Evolutionary conservation across 2,329 filamentous ascomycete species (phyloP).

Genomic region (Drechslerella stenobrocha): DNA sequence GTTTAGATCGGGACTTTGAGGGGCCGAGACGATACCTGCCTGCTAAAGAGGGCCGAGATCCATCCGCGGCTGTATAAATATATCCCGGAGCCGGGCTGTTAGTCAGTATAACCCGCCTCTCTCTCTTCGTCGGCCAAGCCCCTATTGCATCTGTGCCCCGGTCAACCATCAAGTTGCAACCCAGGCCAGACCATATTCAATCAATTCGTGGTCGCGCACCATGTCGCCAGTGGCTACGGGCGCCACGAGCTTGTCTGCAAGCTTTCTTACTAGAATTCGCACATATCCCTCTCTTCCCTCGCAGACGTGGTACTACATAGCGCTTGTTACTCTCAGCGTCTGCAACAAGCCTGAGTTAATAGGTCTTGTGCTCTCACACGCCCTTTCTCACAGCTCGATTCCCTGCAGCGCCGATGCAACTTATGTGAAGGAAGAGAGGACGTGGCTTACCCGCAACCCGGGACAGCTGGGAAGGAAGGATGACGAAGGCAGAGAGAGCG

Average conservation of each 20-base stretch:
- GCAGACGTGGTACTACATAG: conserved; percentile 60
- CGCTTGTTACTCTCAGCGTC: conserved; percentile 58
- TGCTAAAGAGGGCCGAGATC: too few species aligned
- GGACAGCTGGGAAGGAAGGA: conserved; percentile 24
- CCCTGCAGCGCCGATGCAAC: conserved; percentile 55
- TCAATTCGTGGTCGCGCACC: not conserved
- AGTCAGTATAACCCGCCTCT: too few species aligned
- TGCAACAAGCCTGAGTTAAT: conserved; percentile 61
- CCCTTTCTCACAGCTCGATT: conserved; percentile 55
- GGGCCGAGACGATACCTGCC: too few species aligned
- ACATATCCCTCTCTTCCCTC: conserved; percentile 57
- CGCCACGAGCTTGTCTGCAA: conserved; percentile 53
- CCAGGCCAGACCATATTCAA: too few species aligned
- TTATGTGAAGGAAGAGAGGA: conserved; percentile 50
- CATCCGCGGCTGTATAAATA: too few species aligned
- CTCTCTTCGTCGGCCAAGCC: too few species aligned
- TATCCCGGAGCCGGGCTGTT: too few species aligned
- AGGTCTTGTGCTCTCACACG: conserved; percentile 58
- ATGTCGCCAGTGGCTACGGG: conserved; percentile 27
- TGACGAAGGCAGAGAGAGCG: conserved; percentile 47
- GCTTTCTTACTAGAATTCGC: conserved; percentile 57
- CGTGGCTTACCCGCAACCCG: conserved; percentile 26
- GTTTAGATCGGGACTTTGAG: too few species aligned
- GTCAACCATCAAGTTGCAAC: too few species aligned
- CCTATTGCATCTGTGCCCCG: too few species aligned